phyloP scores from a whole-genome alignment of 805 yeast species.

The Komagataella pastoris region DNA sequence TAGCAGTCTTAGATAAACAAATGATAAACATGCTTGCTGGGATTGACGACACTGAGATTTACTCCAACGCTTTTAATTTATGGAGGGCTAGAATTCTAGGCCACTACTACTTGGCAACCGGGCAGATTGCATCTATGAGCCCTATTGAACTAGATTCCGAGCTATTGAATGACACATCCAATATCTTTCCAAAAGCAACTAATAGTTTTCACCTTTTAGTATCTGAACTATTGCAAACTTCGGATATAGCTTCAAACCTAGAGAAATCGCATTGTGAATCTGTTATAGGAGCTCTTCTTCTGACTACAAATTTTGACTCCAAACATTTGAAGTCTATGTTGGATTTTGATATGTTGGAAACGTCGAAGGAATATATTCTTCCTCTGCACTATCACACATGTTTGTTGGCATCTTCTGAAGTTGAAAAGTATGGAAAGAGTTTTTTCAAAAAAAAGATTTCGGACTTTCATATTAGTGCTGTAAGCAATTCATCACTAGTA shows the following conservation, averaged over 20 bases:
- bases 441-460: neutral
- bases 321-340: neutral
- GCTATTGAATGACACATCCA: neutral
- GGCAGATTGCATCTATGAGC: conserved; percentile 5
- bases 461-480: neutral
- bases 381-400: neutral
- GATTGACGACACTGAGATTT: neutral
- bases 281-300: neutral
- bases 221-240: neutral
- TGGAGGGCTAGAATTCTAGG: conserved; percentile 22
- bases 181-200: neutral
- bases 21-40: neutral
- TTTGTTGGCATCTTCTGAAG: neutral
- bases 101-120: conserved; percentile 12
- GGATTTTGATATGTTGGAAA: neutral
- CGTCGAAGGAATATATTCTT: neutral
- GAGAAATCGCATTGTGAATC: neutral
- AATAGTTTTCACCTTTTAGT: neutral
- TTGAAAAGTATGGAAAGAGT: neutral
- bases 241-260: neutral
- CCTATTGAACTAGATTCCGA: neutral
- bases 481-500: neutral
- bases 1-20: neutral
- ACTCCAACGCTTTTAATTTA: conserved; percentile 5
- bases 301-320: neutral